These are phyloP conservation scores for Anethum foeniculum DNA, from an alignment of 140 eudicot genomes.

Conservation along the genomic window DNA sequence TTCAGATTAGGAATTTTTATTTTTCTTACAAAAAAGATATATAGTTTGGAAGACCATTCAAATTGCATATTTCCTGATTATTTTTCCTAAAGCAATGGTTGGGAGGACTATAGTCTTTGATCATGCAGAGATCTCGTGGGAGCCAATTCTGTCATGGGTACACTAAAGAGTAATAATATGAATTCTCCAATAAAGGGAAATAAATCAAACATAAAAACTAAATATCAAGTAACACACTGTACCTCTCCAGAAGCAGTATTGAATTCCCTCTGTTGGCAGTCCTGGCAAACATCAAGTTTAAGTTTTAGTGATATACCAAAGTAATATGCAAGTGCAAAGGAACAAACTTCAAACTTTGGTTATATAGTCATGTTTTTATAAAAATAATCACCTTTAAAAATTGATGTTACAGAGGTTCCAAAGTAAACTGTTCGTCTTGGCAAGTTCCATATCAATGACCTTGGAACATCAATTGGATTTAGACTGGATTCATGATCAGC, in stretches of 20 bases:
- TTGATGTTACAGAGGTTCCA: slow-evolving; percentile 81
- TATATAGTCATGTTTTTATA: neutral
- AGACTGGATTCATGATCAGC: slow-evolving; percentile 92
- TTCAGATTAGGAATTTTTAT: neutral
- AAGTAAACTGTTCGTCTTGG: slow-evolving; percentile 74
- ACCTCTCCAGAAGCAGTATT: slow-evolving; percentile 93
- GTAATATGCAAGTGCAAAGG: neutral
- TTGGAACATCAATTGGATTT: slow-evolving; percentile 72
- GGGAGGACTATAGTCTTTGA: neutral
- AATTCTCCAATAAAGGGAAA: neutral
- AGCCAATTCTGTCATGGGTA: neutral
- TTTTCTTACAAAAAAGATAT: neutral
- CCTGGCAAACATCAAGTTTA: slow-evolving; percentile 42
- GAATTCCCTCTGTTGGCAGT: slow-evolving; percentile 63
- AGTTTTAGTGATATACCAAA: slow-evolving; percentile 15
- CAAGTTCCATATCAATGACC: slow-evolving; percentile 62
- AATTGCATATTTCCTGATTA: neutral
- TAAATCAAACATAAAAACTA: neutral
- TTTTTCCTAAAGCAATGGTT: neutral
- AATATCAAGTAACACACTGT: slow-evolving; percentile 11
- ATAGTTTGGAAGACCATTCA: neutral
- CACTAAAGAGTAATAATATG: neutral
- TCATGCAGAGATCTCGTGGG: neutral
- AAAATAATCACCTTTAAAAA: slow-evolving; percentile 54
- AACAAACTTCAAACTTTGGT: neutral